These are phyloP conservation scores for Penicillium sp. DNA, from an alignment of 2,329 filamentous ascomycete genomes.

Conservation along the genomic window DNA sequence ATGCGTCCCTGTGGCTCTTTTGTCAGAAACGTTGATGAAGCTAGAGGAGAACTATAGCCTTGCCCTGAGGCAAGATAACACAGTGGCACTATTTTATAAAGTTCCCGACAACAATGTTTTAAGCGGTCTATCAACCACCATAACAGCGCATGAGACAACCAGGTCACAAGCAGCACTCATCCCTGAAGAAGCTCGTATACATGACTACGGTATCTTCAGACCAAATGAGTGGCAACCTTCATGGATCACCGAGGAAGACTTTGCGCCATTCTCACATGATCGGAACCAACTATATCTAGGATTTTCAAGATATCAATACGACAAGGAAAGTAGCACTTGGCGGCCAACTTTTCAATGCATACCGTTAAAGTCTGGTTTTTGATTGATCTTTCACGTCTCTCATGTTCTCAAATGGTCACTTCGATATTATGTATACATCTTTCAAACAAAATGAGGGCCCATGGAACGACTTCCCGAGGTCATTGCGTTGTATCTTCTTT, in stretches of 20 bases:
- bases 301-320: neutral
- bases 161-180: neutral
- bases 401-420: neutral
- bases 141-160: neutral
- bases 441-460: neutral
- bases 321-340: neutral
- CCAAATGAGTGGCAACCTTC: neutral
- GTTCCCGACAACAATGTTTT: neutral
- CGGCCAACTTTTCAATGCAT: neutral
- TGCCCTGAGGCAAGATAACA: neutral
- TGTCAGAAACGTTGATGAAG: constrained; percentile 20
- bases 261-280: neutral
- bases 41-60: constrained; percentile 17
- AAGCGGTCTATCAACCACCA: neutral
- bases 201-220: constrained; percentile 22
- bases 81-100: too few relatives aligned
- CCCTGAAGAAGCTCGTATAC: constrained; percentile 26
- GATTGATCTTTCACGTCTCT: neutral
- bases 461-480: too few relatives aligned
- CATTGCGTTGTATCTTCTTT: neutral
- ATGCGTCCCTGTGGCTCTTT: constrained; percentile 14
- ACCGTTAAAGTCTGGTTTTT: neutral
- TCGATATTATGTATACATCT: too few relatives aligned
- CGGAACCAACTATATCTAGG: neutral
- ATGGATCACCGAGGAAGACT: neutral